A percentile compares a stretch with the other conserved stretches of the same genome.
Conservation (phyloP, 192 early-diverging fungal genomes). For the Diversispora epigaea region DNA sequence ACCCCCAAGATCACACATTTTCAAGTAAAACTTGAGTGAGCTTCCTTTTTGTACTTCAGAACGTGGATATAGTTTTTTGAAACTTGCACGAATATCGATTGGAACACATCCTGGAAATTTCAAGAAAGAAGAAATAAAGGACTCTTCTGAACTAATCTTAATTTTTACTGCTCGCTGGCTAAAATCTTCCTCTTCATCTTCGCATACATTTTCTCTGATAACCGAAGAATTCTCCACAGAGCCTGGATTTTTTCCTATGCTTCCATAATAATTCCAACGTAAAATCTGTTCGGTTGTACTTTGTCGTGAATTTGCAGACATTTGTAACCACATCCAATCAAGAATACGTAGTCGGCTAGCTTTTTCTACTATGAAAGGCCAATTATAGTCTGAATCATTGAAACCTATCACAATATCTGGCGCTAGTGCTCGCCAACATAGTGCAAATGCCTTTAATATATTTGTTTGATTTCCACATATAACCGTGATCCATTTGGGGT, state of each 20-base stretch:
- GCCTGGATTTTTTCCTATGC: background rate
- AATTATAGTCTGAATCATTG: too few relatives aligned
- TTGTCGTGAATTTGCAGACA: background rate
- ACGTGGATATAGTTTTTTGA: constrained; percentile 23
- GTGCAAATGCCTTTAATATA: too few relatives aligned
- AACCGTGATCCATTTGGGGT: too few relatives aligned
- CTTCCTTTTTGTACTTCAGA: constrained; percentile 23
- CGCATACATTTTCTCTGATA: constrained; percentile 20
- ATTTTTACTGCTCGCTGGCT: constrained; percentile 20
- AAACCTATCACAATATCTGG: too few relatives aligned
- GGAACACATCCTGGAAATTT: constrained; percentile 11
- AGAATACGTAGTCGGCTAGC: too few relatives aligned
- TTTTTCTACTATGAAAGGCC: too few relatives aligned
- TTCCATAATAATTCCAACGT: constrained; percentile 10
- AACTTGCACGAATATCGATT: constrained; percentile 18
- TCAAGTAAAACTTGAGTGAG: constrained; percentile 27
- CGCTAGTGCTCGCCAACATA: too few relatives aligned
- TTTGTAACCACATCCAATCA: too few relatives aligned
- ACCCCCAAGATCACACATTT: constrained; percentile 15
- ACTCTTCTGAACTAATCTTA: constrained; percentile 9
- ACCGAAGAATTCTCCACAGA: background rate
- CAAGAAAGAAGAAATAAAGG: constrained; percentile 20
- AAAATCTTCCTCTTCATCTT: constrained; percentile 24
- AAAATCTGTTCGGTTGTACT: constrained; percentile 16
- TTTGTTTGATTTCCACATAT: too few relatives aligned